phyloP scores from a whole-genome alignment of 768 basidiomycete species.

The Trametes villosa region DNA sequence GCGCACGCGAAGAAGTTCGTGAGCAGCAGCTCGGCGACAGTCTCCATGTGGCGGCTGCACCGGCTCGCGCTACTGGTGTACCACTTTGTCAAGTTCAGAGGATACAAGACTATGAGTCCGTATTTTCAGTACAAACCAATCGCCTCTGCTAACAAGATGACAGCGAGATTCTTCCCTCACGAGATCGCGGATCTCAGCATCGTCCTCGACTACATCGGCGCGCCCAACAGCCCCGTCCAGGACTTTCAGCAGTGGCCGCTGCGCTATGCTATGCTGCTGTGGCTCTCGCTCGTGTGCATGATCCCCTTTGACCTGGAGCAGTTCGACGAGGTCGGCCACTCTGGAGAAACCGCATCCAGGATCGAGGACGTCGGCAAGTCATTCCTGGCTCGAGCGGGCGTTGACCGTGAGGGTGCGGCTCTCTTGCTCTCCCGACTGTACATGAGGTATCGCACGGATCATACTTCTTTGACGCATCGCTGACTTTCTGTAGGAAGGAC shows the following conservation, averaged over 20 bases:
- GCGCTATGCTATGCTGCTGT: conserved; percentile 83
- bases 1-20: conserved; percentile 46
- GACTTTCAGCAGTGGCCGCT: conserved; percentile 69
- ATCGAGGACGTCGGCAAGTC: conserved; percentile 63
- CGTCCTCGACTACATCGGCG: conserved; percentile 66
- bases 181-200: conserved; percentile 81
- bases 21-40: conserved; percentile 11
- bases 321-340: conserved; percentile 67
- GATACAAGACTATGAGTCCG: conserved; percentile 83
- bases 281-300: conserved; percentile 94
- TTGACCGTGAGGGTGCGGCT: conserved; percentile 85
- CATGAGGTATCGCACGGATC: conserved; percentile 58
- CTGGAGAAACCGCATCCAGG: conserved; percentile 55
- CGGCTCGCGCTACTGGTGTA: conserved; percentile 71
- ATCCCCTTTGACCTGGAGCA: conserved; percentile 91
- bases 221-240: conserved; percentile 48
- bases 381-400: conserved; percentile 68
- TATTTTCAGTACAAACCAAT: conserved; percentile 42
- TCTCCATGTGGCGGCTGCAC: conserved; percentile 40
- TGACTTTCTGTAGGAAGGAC: conserved; percentile 55
- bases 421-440: conserved; percentile 82
- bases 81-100: conserved; percentile 83
- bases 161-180: conserved; percentile 95
- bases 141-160: conserved; percentile 8
- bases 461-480: conserved; percentile 13